Evolutionary conservation across 306 rosid genomes (phyloP), one percentile per base, ranked within the genome.

Genomic region (Benincasa hispida): DNA sequence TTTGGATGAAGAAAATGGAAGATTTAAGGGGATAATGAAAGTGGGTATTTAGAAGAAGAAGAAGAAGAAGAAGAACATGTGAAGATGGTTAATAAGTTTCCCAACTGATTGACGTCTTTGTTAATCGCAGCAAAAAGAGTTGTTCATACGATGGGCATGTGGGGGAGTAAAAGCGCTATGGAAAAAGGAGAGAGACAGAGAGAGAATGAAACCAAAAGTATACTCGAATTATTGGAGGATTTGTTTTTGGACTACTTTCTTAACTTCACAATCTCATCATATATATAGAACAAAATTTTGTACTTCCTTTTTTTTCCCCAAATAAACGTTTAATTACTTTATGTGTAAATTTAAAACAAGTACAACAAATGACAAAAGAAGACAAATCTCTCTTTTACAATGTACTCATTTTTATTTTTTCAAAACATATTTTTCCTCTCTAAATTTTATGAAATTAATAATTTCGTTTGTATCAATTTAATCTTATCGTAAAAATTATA

Each of bases 61-160:
- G 66, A 18, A 86, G 18, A 88, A 66, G 24, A 89, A 32, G 42
- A 50, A 50, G 55, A 45, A 69, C 75, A 69, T 69, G 75, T 69
- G 75, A 69, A 45, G 75, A 18, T 45, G 75, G n/a, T 69, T 69
- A 69, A 69, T 45, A 45, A 45, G 51, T 45, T 2, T 19, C 57
- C 24, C 37, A 45, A 69, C 57, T 14, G 55, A 67, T 12, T 41
- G 54, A 42, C 32, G 69, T 24, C 10, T 18, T 24, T 13, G 51
- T 45, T 45, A 1, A 45, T 45, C 51, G 51, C 5, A 45, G 51
- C 1, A 45, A 17, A 45, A 45, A 45, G 51, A 45, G 51, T 45
- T 45, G 51, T 13, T 45, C 58, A 45, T 70, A 69, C 56, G 1
- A 45, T 2, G 75, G 22, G 24, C 56, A 69, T 47, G 58, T 70